These are phyloP conservation scores for Boletus tylopilopsis DNA, from an alignment of 768 basidiomycete genomes.

Conservation along the genomic window DNA sequence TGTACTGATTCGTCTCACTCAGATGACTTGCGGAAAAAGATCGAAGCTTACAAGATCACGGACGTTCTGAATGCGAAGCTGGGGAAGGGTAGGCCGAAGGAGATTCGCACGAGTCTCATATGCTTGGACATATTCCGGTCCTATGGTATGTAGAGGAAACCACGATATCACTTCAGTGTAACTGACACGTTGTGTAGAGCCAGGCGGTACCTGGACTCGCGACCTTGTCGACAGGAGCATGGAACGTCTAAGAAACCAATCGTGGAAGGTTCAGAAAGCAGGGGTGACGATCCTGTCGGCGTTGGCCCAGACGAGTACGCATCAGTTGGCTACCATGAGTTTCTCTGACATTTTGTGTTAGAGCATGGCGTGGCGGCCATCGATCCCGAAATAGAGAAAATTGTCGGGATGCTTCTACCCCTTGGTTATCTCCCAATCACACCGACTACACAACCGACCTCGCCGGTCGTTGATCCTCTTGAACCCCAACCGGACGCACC, in stretches of 20 bases:
- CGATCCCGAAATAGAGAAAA: not conserved
- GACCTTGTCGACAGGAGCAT: slow-evolving; percentile 11
- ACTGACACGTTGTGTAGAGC: not conserved
- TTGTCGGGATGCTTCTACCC: not conserved
- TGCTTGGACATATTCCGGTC: slow-evolving; percentile 17
- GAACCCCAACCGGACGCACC: too few relatives aligned
- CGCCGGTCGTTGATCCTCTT: too few relatives aligned
- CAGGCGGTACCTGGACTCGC: not conserved
- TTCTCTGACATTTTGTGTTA: not conserved
- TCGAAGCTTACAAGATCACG: slow-evolving; percentile 10
- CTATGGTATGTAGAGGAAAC: slow-evolving; percentile 6
- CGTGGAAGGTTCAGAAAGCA: slow-evolving; percentile 22
- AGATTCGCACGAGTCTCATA: slow-evolving; percentile 18
- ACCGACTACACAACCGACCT: too few relatives aligned
- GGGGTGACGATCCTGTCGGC: slow-evolving; percentile 23
- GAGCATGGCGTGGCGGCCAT: not conserved
- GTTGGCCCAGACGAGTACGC: slow-evolving; percentile 18
- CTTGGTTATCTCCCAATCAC: not conserved
- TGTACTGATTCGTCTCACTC: not conserved
- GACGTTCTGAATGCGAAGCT: slow-evolving; percentile 11
- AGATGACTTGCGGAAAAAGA: slow-evolving; percentile 15
- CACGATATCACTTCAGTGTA: not conserved
- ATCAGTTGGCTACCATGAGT: not conserved
- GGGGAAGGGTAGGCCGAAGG: slow-evolving; percentile 3
- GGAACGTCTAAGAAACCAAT: not conserved